phyloP scores from a whole-genome alignment of 768 basidiomycete genomes.

The Termitomyces sp. region DNA sequence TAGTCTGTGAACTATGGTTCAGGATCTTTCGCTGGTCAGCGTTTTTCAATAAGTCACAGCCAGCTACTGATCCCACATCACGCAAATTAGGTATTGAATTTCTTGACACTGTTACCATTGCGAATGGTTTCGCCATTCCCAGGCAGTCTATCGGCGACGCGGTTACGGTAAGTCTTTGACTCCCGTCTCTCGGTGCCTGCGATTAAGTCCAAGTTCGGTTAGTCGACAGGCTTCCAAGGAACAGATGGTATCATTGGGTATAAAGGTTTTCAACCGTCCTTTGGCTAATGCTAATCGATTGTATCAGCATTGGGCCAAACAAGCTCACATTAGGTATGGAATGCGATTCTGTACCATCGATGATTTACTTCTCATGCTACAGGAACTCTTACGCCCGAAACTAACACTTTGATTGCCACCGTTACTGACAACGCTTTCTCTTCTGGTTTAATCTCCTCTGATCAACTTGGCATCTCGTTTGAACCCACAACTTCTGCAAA shows the following conservation, averaged over 20 bases:
- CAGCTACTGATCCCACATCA: too few species aligned
- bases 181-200: neutral
- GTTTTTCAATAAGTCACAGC: neutral
- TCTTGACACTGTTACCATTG: conserved; percentile 51
- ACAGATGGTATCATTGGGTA: conserved; percentile 67
- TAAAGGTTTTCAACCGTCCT: too few species aligned
- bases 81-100: conserved; percentile 33
- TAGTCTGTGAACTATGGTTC: conserved; percentile 57
- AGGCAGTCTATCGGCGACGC: conserved; percentile 66
- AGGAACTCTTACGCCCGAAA: conserved; percentile 29
- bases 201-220: neutral
- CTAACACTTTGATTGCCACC: conserved; percentile 36
- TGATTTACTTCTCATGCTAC: neutral
- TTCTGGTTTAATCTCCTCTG: conserved; percentile 31
- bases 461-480: conserved; percentile 45
- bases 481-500: too few species aligned
- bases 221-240: conserved; percentile 39
- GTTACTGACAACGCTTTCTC: conserved; percentile 51
- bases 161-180: conserved; percentile 21
- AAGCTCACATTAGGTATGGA: conserved; percentile 48
- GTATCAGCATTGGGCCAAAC: too few species aligned
- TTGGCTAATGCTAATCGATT: neutral
- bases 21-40: conserved; percentile 50
- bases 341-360: too few species aligned
- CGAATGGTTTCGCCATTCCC: conserved; percentile 40